Base-by-base conservation (phyloP, 192 early-diverging fungal species). In the Coemansia sp. region DNA sequence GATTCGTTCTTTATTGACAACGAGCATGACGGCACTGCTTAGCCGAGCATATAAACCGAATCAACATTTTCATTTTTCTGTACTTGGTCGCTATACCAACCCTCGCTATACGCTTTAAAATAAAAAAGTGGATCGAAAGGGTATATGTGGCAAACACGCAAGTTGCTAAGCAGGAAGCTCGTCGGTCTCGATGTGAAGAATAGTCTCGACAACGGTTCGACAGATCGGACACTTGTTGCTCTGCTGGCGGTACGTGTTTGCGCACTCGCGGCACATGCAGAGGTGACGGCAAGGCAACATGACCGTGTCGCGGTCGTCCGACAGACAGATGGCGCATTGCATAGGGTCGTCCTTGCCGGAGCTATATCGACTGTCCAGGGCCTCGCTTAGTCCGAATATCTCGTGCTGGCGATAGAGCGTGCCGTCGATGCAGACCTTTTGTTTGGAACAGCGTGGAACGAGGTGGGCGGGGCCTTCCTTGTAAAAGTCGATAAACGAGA, bases 271-370 rank as follows among this genome's bases (percentile, higher is more conserved):
- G 60, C 91, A 93, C 38, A 91, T 84, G 75, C 91, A 93, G 69
- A 93, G 71, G 56, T 93, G 91, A n/a, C 91, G 77, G 56, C 91
- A 93, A 8, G 91, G 91, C 41, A 93, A 64, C 12, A 93, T 83
- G 5, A 90, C 78, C 1, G 89, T 90, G 66, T 90, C 86, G 57
- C 85, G 87, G 23, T 85, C 81, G 38, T 89, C 89, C 8, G 87
- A 85, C 59, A 93, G 72, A 67, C 91, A 93, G n/a, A 91, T 88
- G 22, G 89, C 86, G 66, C 91, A 93, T 41, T 91, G 89, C 7
- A 76, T 83, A 41, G 78, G 67, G 23, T 87, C 82, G 5, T 75
- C 64, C 56, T 49, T 69, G 27, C 50, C 66, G 3, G 17, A 19
- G 10, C 35, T 29, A 2, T 22, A 5, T 14, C 47, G 69, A 12